Evolutionary conservation across 2,329 filamentous ascomycete genomes (phyloP).

Genomic region (Sphaceloma murrayae): DNA sequence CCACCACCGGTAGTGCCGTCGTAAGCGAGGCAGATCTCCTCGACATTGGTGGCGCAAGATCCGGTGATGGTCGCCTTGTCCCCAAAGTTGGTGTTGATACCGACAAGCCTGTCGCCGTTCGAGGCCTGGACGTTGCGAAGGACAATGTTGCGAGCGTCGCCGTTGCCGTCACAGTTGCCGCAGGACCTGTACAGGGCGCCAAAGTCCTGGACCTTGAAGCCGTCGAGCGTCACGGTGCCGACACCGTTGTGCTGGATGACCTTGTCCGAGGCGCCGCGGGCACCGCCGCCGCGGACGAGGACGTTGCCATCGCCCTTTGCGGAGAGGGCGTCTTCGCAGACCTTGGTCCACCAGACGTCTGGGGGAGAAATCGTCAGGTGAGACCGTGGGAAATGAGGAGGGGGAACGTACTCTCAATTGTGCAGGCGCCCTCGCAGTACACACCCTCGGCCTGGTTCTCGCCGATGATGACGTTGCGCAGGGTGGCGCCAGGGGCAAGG

Average conservation of each 20-base stretch:
- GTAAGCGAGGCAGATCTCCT: slow-evolving; percentile 31
- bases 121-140: slow-evolving; percentile 36
- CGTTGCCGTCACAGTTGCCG: slow-evolving; percentile 40
- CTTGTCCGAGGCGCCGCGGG: slow-evolving; percentile 33
- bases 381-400: background rate
- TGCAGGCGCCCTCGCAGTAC: slow-evolving; percentile 43
- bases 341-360: slow-evolving; percentile 38
- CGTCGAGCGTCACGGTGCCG: slow-evolving; percentile 31
- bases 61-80: slow-evolving; percentile 38
- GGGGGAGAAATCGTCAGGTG: slow-evolving; percentile 23
- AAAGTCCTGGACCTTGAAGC: slow-evolving; percentile 37
- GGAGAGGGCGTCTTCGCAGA: slow-evolving; percentile 35
- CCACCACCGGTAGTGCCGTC: slow-evolving; percentile 22
- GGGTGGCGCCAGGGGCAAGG: slow-evolving; percentile 41
- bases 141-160: slow-evolving; percentile 33
- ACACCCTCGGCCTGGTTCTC: slow-evolving; percentile 42
- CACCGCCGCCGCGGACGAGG: slow-evolving; percentile 31
- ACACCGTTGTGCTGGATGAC: slow-evolving; percentile 37
- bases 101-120: slow-evolving; percentile 37
- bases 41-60: slow-evolving; percentile 30
- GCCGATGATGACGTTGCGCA: slow-evolving; percentile 47
- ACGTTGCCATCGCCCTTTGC: slow-evolving; percentile 22
- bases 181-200: slow-evolving; percentile 45
- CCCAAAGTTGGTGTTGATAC: slow-evolving; percentile 46
- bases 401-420: slow-evolving; percentile 28